phyloP scores from a whole-genome alignment of 305 asterid genomes.

The Fraxinus angustifolia region DNA sequence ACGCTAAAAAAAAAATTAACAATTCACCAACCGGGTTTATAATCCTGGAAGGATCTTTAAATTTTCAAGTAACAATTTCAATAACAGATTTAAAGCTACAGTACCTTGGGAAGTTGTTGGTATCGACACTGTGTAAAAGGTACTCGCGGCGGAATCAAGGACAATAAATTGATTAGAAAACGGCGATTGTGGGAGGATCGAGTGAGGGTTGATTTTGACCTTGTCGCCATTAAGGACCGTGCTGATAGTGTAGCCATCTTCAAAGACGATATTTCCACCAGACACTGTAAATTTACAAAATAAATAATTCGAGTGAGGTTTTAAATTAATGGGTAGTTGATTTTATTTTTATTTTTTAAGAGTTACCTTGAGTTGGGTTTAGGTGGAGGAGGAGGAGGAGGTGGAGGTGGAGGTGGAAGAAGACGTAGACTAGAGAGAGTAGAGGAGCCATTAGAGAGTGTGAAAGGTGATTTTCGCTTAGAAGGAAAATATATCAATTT shows the following conservation, averaged over 20 bases:
- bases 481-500: too few relatives aligned
- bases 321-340: background rate
- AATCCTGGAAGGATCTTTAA: background rate
- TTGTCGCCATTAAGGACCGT: slow-evolving; percentile 72
- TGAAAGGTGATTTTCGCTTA: background rate
- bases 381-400: slow-evolving; percentile 22
- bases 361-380: slow-evolving; percentile 34
- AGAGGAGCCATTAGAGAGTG: slow-evolving; percentile 25
- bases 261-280: slow-evolving; percentile 40
- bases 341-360: background rate
- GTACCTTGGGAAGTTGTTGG: slow-evolving; percentile 47
- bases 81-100: background rate
- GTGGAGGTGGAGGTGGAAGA: slow-evolving; percentile 22
- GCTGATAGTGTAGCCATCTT: slow-evolving; percentile 75
- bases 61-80: background rate
- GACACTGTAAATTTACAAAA: slow-evolving; percentile 20
- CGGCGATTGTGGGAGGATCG: slow-evolving; percentile 46
- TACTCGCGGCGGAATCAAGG: slow-evolving; percentile 59
- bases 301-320: background rate
- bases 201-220: slow-evolving; percentile 50
- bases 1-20: background rate
- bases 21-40: background rate
- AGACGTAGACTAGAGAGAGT: slow-evolving; percentile 6
- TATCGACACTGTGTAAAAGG: slow-evolving; percentile 57
- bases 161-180: slow-evolving; percentile 52